phyloP scores from a whole-genome alignment of 177 flowering plant species.

The Vitis hybrid region DNA sequence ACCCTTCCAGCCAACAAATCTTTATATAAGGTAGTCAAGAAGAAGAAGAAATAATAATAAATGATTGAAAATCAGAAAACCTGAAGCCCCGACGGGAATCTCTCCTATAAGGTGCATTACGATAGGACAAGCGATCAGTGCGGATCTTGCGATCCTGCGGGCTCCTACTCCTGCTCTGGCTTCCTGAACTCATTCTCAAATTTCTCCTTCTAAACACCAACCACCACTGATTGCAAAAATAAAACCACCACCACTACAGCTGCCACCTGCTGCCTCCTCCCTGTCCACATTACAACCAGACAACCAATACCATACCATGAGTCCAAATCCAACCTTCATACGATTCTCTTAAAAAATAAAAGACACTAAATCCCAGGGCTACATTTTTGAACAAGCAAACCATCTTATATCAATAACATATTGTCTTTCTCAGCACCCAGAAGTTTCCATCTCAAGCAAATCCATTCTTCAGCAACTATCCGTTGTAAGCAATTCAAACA shows the following conservation, averaged over 20 bases:
- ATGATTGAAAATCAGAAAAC: slow-evolving; percentile 27
- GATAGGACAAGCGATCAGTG: slow-evolving; percentile 41
- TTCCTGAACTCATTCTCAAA: slow-evolving; percentile 42
- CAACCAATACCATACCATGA: slow-evolving; percentile 36
- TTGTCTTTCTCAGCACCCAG: slow-evolving; percentile 11
- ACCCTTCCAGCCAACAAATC: not conserved
- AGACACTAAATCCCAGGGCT: slow-evolving; percentile 19
- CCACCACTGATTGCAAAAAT: slow-evolving; percentile 20
- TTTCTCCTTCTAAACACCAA: slow-evolving; percentile 18
- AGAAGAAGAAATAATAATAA: slow-evolving; percentile 6
- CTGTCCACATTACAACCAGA: slow-evolving; percentile 44
- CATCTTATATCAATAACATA: slow-evolving; percentile 16
- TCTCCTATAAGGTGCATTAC: slow-evolving; percentile 47
- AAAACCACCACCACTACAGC: slow-evolving; percentile 16
- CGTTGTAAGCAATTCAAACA: slow-evolving; percentile 4
- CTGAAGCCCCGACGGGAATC: slow-evolving; percentile 47
- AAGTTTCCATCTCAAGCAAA: not conserved
- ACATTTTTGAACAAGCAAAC: slow-evolving; percentile 20
- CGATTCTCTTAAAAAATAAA: slow-evolving; percentile 17
- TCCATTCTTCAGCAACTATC: slow-evolving; percentile 10
- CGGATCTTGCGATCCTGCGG: slow-evolving; percentile 45
- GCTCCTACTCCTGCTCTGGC: slow-evolving; percentile 46
- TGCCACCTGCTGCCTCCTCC: slow-evolving; percentile 30
- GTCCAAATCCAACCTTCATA: slow-evolving; percentile 21
- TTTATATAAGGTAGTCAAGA: not conserved